Conservation (phyloP, 441 rosid genomes). For the Geranium incanum region DNA sequence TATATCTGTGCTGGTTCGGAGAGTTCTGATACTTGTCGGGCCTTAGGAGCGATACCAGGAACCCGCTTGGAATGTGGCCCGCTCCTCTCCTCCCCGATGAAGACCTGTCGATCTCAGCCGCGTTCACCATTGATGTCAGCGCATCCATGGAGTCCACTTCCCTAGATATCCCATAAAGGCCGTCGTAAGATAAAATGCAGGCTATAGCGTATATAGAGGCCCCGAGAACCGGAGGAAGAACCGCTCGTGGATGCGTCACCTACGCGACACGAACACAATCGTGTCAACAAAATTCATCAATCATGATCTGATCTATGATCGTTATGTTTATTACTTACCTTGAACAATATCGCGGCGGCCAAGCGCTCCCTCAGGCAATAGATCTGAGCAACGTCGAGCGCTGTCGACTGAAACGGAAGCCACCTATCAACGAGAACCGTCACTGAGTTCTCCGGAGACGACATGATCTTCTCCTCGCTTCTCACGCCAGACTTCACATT, state of each 20-base stretch:
- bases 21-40: constrained; percentile 4
- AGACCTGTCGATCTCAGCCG: constrained; percentile 34
- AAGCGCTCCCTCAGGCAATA: constrained; percentile 83
- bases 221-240: constrained; percentile 59
- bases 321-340: constrained; percentile 31
- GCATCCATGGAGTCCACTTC: constrained; percentile 36
- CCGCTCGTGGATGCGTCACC: constrained; percentile 58
- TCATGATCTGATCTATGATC: too few relatives aligned
- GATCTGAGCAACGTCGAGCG: constrained; percentile 82
- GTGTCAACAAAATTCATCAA: too few relatives aligned
- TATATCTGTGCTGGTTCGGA: constrained; percentile 16
- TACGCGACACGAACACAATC: constrained; percentile 23
- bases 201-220: constrained; percentile 58
- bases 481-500: constrained; percentile 25
- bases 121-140: constrained; percentile 38
- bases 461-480: constrained; percentile 46
- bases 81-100: constrained; percentile 22
- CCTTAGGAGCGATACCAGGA: constrained; percentile 33
- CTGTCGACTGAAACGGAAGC: constrained; percentile 64
- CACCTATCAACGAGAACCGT: constrained; percentile 70
- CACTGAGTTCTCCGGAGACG: constrained; percentile 68
- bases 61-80: constrained; percentile 26
- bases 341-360: constrained; percentile 66
- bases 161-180: constrained; percentile 37
- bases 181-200: constrained; percentile 56